phyloP scores from a whole-genome alignment of 495 filamentous ascomycete species.

The Trichocladium antarcticum region DNA sequence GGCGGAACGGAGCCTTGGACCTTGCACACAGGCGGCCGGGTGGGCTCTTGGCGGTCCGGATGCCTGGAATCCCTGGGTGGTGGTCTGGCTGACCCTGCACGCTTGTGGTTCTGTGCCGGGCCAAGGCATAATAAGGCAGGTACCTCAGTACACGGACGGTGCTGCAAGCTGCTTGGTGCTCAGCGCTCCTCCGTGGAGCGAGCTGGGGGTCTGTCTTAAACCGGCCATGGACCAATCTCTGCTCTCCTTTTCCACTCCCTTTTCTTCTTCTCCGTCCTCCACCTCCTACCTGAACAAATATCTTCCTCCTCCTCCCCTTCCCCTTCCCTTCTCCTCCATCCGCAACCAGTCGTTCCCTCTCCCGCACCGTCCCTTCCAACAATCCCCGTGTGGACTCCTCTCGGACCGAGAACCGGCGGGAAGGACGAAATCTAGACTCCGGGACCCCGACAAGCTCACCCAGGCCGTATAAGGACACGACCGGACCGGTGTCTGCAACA shows the following conservation, averaged over 20 bases:
- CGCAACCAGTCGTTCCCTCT: slow-evolving; percentile 45
- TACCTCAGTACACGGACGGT: slow-evolving; percentile 21
- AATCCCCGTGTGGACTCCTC: slow-evolving; percentile 25
- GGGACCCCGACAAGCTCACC: slow-evolving; percentile 23
- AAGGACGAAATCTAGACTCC: slow-evolving; percentile 32
- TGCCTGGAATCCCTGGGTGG: not conserved
- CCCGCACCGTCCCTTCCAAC: slow-evolving; percentile 38
- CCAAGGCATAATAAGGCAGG: slow-evolving; percentile 19
- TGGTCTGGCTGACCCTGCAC: slow-evolving; percentile 17
- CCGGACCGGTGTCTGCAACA: slow-evolving; percentile 17
- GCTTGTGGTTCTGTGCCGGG: slow-evolving; percentile 15
- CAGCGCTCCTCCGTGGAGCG: slow-evolving; percentile 17
- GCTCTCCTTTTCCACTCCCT: slow-evolving; percentile 40
- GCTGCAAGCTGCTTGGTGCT: slow-evolving; percentile 27
- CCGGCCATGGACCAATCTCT: slow-evolving; percentile 40
- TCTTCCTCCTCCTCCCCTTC: slow-evolving; percentile 44
- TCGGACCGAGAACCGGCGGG: slow-evolving; percentile 30
- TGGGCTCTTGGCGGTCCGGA: slow-evolving; percentile 12
- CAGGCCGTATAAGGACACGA: slow-evolving; percentile 24
- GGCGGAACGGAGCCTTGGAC: slow-evolving; percentile 11
- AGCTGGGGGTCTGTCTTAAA: slow-evolving; percentile 41
- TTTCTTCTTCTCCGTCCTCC: slow-evolving; percentile 46
- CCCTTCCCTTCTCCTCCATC: slow-evolving; percentile 41
- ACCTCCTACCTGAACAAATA: slow-evolving; percentile 48
- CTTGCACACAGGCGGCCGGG: slow-evolving; percentile 11